A percentile compares a stretch with the other conserved stretches of the same genome.
These are phyloP conservation scores for Trypanosoma mega DNA, from an alignment of 208 protist genomes.

Conservation along the genomic window DNA sequence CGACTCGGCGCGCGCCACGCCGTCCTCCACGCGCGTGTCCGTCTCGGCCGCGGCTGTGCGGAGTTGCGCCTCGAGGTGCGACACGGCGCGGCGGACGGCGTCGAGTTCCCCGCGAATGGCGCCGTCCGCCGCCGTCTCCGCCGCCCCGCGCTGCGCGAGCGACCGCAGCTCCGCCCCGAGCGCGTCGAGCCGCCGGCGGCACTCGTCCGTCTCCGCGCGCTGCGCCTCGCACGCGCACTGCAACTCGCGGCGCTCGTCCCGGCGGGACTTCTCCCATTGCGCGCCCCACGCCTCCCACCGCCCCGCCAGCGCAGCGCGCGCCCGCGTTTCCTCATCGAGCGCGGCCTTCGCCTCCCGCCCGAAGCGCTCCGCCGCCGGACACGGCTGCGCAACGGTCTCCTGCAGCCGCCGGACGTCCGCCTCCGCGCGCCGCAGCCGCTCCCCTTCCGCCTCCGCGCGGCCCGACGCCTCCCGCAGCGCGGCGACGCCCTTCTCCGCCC, in stretches of 20 bases:
- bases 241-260: too few species aligned
- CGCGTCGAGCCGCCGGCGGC: background rate
- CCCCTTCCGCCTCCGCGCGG: constrained; percentile 44
- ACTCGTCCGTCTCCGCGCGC: background rate
- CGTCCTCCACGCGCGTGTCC: constrained; percentile 1
- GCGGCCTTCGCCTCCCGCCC: too few species aligned
- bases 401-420: too few species aligned
- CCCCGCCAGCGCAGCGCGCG: too few species aligned
- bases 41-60: background rate
- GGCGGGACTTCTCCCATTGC: too few species aligned
- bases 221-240: background rate
- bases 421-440: constrained; percentile 30
- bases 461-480: constrained; percentile 44
- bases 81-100: constrained; percentile 6
- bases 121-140: background rate
- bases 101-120: constrained; percentile 11
- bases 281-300: too few species aligned
- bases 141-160: background rate
- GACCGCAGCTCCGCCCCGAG: background rate
- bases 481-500: constrained; percentile 65
- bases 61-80: constrained; percentile 13
- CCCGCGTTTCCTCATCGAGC: too few species aligned
- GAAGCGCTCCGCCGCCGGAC: too few species aligned
- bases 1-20: background rate
- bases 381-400: too few species aligned